Evolutionary conservation across 306 rosid genomes (phyloP).

Genomic region (Ormosia semicastrata): DNA sequence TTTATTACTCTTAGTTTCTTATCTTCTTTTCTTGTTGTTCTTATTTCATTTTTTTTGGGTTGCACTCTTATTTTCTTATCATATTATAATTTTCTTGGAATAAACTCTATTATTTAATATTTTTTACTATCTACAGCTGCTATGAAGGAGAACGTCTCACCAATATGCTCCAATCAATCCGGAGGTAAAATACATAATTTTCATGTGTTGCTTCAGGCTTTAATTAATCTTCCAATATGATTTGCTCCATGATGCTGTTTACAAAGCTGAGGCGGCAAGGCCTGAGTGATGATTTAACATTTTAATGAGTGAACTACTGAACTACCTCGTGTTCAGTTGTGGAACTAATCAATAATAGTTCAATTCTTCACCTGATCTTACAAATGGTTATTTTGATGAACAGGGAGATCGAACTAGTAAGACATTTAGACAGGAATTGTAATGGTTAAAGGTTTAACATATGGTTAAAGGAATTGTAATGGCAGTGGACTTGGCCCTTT

Average conservation of each 20-base stretch:
- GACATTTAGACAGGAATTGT: constrained; percentile 47
- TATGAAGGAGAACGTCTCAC: constrained; percentile 61
- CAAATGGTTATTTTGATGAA: neutral
- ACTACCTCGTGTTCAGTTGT: neutral
- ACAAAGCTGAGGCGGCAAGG: neutral
- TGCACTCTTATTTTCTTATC: neutral
- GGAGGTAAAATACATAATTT: constrained; percentile 35
- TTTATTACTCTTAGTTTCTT: neutral
- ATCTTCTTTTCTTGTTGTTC: neutral
- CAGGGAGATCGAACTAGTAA: constrained; percentile 59
- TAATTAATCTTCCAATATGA: neutral
- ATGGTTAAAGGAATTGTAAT: too few relatives aligned
- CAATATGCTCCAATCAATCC: constrained; percentile 56
- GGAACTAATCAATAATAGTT: neutral
- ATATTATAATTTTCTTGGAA: neutral
- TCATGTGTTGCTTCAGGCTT: neutral
- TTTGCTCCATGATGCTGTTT: neutral
- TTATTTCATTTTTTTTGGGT: too few relatives aligned
- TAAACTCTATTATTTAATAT: neutral
- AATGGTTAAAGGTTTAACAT: too few relatives aligned
- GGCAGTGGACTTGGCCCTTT: too few relatives aligned
- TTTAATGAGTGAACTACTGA: constrained; percentile 9
- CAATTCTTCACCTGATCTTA: constrained; percentile 5
- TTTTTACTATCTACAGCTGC: constrained; percentile 37
- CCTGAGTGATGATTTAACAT: neutral